Base-by-base conservation (phyloP, 2,329 filamentous ascomycete genomes). In the Rhynchosporium graminicola region DNA sequence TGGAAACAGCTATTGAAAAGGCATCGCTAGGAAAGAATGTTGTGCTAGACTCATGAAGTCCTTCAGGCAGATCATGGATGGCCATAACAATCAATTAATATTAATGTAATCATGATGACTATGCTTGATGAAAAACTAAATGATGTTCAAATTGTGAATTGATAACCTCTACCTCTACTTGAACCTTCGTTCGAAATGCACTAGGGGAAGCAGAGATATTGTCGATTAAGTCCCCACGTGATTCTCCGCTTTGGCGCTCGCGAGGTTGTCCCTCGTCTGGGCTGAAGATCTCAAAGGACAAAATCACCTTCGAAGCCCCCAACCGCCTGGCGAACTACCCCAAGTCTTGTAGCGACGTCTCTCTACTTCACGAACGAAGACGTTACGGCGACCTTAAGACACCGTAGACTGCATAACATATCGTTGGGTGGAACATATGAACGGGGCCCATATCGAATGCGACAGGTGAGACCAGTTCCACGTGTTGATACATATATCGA, bases 1-100 rank as follows among this genome's bases (percentile, higher is more conserved):
- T 99, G 83, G 89, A 91, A 55, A 87, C 88, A 52, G 92, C 90
- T 61, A 88, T 94, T 70, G 91, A 95, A 80, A 89, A 82, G 73
- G 63, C 64, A 20, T 59, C 64, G 10, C 58, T 73, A 20, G 72
- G 72, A 51, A 72, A 66, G 62, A 70, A 59, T 63, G 66, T 58
- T 60, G 61, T 67, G 48, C 63, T 55, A 51, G 65, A 80, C 4
- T 26, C 26, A 10, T 47, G 74, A 38, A 61, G 13, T 26, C 50
- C 33, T 45, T 29, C n/a, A 58, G 26, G 26, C 40, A 15, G 46
- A 36, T 31, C 33, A 48, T 48, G 33, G 20, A 48, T 42, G 42
- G 48, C 51, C 29, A 50, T 4, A 29, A 26, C 20, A 31, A 36
- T 40, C 33, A n/a, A 40, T 46, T 57, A 65, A 62, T 61, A 33